Percentiles rank a stretch among this genome's conserved stretches.
These are phyloP conservation scores for Aspergillus biplanus DNA, from an alignment of 495 filamentous ascomycete species.

Conservation along the genomic window DNA sequence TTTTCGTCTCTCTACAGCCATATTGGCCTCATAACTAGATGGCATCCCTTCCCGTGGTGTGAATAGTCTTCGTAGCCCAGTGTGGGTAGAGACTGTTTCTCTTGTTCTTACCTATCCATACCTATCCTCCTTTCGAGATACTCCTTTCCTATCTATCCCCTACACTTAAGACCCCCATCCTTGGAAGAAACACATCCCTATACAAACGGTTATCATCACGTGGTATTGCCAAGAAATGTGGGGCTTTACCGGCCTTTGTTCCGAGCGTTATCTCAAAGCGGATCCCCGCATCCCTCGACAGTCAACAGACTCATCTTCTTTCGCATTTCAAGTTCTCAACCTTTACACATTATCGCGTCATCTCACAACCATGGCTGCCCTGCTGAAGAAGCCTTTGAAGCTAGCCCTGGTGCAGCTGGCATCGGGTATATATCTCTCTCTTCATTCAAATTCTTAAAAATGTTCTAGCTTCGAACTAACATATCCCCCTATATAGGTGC, in stretches of 20 bases:
- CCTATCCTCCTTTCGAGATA: too few relatives aligned
- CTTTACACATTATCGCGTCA: background rate
- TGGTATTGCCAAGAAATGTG: too few relatives aligned
- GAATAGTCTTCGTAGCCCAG: too few relatives aligned
- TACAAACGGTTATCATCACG: too few relatives aligned
- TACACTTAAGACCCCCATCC: too few relatives aligned
- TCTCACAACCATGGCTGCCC: conserved; percentile 46
- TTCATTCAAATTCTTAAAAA: background rate
- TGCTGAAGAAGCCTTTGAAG: conserved; percentile 75
- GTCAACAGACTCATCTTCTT: background rate
- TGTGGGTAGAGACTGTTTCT: too few relatives aligned
- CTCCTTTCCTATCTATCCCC: too few relatives aligned
- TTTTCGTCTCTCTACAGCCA: too few relatives aligned
- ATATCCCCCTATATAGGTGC: conserved; percentile 50
- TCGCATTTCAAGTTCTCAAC: background rate
- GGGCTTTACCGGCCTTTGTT: background rate
- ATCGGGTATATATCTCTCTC: conserved; percentile 50
- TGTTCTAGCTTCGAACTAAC: conserved; percentile 1
- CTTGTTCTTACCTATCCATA: too few relatives aligned
- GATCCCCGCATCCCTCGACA: background rate
- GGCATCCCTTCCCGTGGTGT: too few relatives aligned
- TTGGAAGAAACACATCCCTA: too few relatives aligned
- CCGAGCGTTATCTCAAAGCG: background rate
- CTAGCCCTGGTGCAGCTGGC: conserved; percentile 83
- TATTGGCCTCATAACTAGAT: too few relatives aligned